Conservation (phyloP, 176 grass and related monocot species). For the Dendrocalamus sinicus region DNA sequence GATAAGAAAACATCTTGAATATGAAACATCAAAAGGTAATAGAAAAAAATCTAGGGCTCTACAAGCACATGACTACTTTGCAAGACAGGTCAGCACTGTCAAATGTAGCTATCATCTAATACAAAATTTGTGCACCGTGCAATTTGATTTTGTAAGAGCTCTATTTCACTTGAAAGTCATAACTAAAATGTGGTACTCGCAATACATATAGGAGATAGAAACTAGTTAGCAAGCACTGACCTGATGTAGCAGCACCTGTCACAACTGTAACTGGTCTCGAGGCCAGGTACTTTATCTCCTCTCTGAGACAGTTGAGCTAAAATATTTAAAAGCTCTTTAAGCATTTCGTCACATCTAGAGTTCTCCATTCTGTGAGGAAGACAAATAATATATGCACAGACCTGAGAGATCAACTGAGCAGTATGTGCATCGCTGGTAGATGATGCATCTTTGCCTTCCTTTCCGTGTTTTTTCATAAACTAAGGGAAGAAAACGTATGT, state of each 20-base stretch:
- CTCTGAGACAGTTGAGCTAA: constrained; percentile 58
- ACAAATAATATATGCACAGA: not conserved
- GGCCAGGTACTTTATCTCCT: constrained; percentile 44
- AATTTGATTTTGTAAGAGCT: not conserved
- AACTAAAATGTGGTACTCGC: not conserved
- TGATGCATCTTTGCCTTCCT: not conserved
- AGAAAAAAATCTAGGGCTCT: not conserved
- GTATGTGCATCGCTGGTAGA: not conserved
- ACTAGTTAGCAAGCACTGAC: constrained; percentile 11
- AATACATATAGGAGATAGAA: not conserved
- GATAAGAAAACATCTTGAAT: not conserved
- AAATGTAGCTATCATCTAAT: not conserved
- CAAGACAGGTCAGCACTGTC: not conserved
- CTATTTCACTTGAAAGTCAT: not conserved
- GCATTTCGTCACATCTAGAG: too few relatives aligned
- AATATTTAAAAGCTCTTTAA: not conserved
- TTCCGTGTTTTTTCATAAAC: constrained; percentile 23
- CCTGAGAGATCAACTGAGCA: constrained; percentile 29
- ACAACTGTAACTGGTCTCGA: constrained; percentile 47
- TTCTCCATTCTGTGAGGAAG: not conserved
- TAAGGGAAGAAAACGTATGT: not conserved
- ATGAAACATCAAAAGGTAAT: not conserved
- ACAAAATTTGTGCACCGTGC: not conserved
- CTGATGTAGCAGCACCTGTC: constrained; percentile 38
- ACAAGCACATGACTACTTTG: not conserved